Conservation (phyloP, 208 protist species). For the Wallacemonas rigidus region DNA sequence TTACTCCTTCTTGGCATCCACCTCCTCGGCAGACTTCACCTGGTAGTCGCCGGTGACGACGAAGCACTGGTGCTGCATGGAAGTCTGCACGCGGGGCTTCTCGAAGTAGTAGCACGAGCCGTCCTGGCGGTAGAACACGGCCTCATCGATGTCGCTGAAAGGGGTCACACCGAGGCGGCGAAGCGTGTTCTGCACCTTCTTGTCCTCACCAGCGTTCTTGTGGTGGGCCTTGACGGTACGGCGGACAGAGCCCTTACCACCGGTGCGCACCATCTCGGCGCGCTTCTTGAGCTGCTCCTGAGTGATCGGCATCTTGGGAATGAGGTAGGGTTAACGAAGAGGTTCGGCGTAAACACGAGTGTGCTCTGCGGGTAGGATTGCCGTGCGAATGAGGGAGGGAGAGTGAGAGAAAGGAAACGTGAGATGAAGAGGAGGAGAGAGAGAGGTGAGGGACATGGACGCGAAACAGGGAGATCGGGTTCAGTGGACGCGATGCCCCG, state of each 20-base stretch:
- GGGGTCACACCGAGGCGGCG: constrained; percentile 94
- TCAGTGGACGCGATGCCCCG: no score
- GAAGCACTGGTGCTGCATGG: constrained; percentile 96
- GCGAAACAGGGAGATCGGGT: no score
- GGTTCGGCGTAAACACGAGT: constrained; percentile 16
- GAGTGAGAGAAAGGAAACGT: constrained; percentile 15
- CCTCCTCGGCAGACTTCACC: constrained; percentile 72
- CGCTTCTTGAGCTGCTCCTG: constrained; percentile 84
- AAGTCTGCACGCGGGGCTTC: constrained; percentile 97
- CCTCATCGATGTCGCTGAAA: constrained; percentile 97
- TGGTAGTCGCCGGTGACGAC: constrained; percentile 94
- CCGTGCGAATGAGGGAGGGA: constrained; percentile 7
- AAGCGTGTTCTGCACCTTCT: constrained; percentile 94
- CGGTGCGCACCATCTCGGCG: constrained; percentile 93
- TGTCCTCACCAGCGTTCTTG: constrained; percentile 90
- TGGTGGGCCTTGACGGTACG: constrained; percentile 81
- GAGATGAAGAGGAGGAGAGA: not conserved
- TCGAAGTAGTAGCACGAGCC: constrained; percentile 96
- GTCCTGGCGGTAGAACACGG: constrained; percentile 97
- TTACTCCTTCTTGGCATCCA: constrained; percentile 54
- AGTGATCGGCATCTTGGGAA: constrained; percentile 75
- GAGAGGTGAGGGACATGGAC: constrained; percentile 13
- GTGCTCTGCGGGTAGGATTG: constrained; percentile 1
- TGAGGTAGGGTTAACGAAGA: constrained; percentile 11
- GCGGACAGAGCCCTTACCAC: constrained; percentile 96